phyloP scores from a whole-genome alignment of 805 yeast genomes.

The Kluyveromyces wickerhamii region DNA sequence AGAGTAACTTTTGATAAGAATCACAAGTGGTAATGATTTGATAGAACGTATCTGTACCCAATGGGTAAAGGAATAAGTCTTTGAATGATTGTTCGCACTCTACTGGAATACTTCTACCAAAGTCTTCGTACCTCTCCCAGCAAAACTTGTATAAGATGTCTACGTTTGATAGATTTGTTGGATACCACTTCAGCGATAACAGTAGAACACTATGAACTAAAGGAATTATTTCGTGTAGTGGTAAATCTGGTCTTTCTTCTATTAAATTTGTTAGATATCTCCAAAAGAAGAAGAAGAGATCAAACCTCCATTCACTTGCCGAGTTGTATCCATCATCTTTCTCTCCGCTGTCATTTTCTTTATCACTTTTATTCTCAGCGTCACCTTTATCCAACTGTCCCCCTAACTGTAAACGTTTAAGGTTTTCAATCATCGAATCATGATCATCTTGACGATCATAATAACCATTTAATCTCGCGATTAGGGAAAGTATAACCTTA shows the following conservation, averaged over 20 bases:
- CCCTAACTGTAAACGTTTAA: slow-evolving; percentile 7
- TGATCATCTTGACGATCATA: slow-evolving; percentile 11
- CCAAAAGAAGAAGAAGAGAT: slow-evolving; percentile 61
- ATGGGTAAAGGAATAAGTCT: slow-evolving; percentile 12
- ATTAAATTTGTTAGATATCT: slow-evolving; percentile 49
- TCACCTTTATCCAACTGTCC: slow-evolving; percentile 7
- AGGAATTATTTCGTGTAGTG: slow-evolving; percentile 55
- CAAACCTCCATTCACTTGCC: slow-evolving; percentile 12
- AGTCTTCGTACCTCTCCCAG: slow-evolving; percentile 32
- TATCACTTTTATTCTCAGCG: slow-evolving; percentile 9
- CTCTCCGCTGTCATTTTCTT: slow-evolving; percentile 3
- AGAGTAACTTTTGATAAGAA: slow-evolving; percentile 17
- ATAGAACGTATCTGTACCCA: slow-evolving; percentile 9
- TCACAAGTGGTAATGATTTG: slow-evolving; percentile 18
- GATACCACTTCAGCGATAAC: slow-evolving; percentile 60
- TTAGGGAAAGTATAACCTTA: slow-evolving; percentile 58
- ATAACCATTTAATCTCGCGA: slow-evolving; percentile 47
- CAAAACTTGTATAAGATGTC: slow-evolving; percentile 56
- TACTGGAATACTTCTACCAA: slow-evolving; percentile 15
- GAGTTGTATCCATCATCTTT: slow-evolving; percentile 1
- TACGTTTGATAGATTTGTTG: slow-evolving; percentile 50
- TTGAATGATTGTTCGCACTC: slow-evolving; percentile 16
- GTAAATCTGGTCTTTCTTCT: slow-evolving; percentile 53
- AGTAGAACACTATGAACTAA: slow-evolving; percentile 59
- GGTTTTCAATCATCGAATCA: slow-evolving; percentile 5